A percentile compares a stretch with the other conserved stretches of the same genome.
Evolutionary conservation across 495 filamentous ascomycete species (phyloP).

Genomic region (Penicillium dipodomyicola): DNA sequence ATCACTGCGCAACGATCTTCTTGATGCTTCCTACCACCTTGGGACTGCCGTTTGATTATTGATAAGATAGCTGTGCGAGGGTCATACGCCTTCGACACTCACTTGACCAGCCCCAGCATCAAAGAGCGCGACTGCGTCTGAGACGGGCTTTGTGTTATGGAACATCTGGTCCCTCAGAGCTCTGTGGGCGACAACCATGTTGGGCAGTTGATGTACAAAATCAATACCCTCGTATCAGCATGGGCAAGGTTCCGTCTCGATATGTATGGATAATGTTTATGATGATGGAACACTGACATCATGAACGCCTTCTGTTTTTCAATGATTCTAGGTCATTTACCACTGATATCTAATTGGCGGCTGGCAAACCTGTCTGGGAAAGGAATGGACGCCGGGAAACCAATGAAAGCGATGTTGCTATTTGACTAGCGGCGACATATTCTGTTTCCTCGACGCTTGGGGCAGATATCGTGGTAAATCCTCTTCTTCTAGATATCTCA

Average conservation of each 20-base stretch:
- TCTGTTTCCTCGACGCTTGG: background rate
- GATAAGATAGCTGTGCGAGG: slow-evolving; percentile 4
- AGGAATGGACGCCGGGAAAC: no score
- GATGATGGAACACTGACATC: slow-evolving; percentile 34
- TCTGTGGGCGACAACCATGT: slow-evolving; percentile 20
- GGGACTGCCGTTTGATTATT: slow-evolving; percentile 21
- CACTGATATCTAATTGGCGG: background rate
- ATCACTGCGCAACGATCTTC: slow-evolving; percentile 36
- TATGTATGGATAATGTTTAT: slow-evolving; percentile 14
- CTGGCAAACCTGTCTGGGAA: no score
- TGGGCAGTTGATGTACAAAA: background rate
- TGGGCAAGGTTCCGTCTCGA: background rate
- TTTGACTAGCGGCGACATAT: background rate
- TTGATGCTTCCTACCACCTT: slow-evolving; percentile 34
- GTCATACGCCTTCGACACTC: background rate
- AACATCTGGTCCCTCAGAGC: slow-evolving; percentile 25
- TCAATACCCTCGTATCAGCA: background rate
- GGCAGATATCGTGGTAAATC: background rate
- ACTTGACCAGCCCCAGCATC: slow-evolving; percentile 37
- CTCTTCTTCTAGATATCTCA: background rate
- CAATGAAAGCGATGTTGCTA: background rate
- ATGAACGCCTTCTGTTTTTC: slow-evolving; percentile 10
- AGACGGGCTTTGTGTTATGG: slow-evolving; percentile 25
- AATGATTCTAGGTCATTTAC: background rate
- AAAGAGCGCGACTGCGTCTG: slow-evolving; percentile 32